Evolutionary conservation across 1,139 yeast genomes (phyloP).

Genomic region (Pichiaceae sp.): DNA sequence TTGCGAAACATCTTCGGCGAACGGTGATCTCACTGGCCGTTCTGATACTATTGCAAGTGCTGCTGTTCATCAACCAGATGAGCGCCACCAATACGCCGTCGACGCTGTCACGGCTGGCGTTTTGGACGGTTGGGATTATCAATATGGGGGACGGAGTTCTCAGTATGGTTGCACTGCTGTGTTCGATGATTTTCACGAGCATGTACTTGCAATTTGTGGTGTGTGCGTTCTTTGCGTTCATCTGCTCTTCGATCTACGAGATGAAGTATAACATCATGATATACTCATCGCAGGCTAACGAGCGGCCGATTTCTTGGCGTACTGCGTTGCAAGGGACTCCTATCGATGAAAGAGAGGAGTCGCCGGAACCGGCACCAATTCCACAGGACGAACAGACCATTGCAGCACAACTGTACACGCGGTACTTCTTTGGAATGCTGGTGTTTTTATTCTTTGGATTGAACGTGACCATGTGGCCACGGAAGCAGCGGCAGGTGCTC

Average conservation of each 20-base stretch:
- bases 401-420: conserved; percentile 52
- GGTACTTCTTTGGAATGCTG: conserved; percentile 55
- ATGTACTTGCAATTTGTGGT: conserved; percentile 62
- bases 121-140: conserved; percentile 48
- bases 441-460: conserved; percentile 49
- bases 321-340: conserved; percentile 51
- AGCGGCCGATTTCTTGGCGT: conserved; percentile 56
- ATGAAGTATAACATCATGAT: conserved; percentile 67
- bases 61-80: conserved; percentile 56
- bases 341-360: conserved; percentile 23
- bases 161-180: conserved; percentile 45
- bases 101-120: conserved; percentile 60
- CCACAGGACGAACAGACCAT: conserved; percentile 33
- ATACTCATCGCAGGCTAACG: conserved; percentile 66
- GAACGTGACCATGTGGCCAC: conserved; percentile 60
- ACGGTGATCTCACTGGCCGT: conserved; percentile 40
- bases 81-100: conserved; percentile 71
- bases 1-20: conserved; percentile 33
- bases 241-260: conserved; percentile 69
- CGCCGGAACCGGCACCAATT: conserved; percentile 6
- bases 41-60: conserved; percentile 39
- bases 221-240: conserved; percentile 61
- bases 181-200: conserved; percentile 46
- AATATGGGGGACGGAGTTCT: conserved; percentile 61
- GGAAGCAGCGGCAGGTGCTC: conserved; percentile 40